Base-by-base conservation (phyloP, 768 basidiomycete genomes). In the Lentinus brumalis region DNA sequence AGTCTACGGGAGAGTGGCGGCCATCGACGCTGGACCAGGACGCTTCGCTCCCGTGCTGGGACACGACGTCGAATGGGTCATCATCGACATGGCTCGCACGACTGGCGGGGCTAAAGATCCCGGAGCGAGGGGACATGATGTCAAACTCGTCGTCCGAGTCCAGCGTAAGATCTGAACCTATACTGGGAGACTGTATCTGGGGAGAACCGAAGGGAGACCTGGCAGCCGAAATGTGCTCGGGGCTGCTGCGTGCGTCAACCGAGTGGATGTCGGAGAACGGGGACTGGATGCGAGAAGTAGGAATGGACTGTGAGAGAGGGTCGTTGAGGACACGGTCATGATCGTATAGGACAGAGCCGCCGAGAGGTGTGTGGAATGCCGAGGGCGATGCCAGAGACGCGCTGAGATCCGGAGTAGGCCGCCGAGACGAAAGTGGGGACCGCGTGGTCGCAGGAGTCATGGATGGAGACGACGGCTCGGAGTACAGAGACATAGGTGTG, bases 1-100 rank as follows among this genome's bases (percentile, higher is more conserved):
- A 57, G 16, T 67, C 68, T 11, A 41, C 21, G 29, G 70, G 70
- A n/a, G 68, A 63, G 49, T 66, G 63, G 18, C 65, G 68, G 4
- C 70, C 68, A 35, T 35, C 35, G 15, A 68, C 60, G 51, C 68
- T 69, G 31, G 52, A 65, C 70, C 70, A 71, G 26, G 62, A 66
- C 7, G 45, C 53, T 14, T 69, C 70, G 56, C 69, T 68, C 3
- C 62, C 65, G 42, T 67, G 57, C 41, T 63, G 50, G 5, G 64
- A 63, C 26, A 15, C 52, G 45, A 63, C 62, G 15, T 69, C 66
- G 44, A 63, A 66, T 35, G 58, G 38, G 57, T 64, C 52, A 21
- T 46, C 57, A 42, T 56, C 42, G 21, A 52, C 57, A 4, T 26
- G 57, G 52, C 47, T 55, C 8, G 47, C 46, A n/a, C 4, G n/a